Evolutionary conservation across 257 asterid species (phyloP).

Genomic region (Rehmannia glutinosa): DNA sequence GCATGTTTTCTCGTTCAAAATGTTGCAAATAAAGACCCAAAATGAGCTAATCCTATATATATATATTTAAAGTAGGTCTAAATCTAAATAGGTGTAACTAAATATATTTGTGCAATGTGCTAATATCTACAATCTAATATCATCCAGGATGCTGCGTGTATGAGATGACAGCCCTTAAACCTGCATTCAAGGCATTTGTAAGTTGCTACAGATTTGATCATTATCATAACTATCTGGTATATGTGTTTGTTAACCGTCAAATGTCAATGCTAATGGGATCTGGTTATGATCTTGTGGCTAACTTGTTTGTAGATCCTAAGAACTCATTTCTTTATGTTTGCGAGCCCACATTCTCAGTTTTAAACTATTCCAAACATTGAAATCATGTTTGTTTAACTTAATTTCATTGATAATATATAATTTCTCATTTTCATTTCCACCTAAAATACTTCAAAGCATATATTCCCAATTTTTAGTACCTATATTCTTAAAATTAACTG

Average conservation of each 20-base stretch:
- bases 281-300: too few species aligned
- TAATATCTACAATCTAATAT: slow-evolving; percentile 17
- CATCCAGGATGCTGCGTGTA: slow-evolving; percentile 88
- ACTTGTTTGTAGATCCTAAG: neutral
- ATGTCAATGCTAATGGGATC: too few species aligned
- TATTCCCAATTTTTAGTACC: too few species aligned
- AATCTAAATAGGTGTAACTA: neutral
- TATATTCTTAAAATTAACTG: too few species aligned
- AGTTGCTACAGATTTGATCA: slow-evolving; percentile 35
- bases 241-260: too few species aligned
- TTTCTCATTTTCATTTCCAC: too few species aligned
- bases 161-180: slow-evolving; percentile 86
- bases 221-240: neutral
- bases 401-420: too few species aligned
- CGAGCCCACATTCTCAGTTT: too few species aligned
- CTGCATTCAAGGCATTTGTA: slow-evolving; percentile 98
- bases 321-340: too few species aligned
- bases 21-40: neutral
- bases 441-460: too few species aligned
- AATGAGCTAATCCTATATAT: neutral
- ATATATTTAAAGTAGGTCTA: slow-evolving; percentile 3
- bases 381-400: too few species aligned
- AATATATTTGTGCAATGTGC: neutral
- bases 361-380: too few species aligned
- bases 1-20: slow-evolving; percentile 1